Evolutionary conservation across 2,329 filamentous ascomycete species (phyloP).

Genomic region (Aspergillus sp.): DNA sequence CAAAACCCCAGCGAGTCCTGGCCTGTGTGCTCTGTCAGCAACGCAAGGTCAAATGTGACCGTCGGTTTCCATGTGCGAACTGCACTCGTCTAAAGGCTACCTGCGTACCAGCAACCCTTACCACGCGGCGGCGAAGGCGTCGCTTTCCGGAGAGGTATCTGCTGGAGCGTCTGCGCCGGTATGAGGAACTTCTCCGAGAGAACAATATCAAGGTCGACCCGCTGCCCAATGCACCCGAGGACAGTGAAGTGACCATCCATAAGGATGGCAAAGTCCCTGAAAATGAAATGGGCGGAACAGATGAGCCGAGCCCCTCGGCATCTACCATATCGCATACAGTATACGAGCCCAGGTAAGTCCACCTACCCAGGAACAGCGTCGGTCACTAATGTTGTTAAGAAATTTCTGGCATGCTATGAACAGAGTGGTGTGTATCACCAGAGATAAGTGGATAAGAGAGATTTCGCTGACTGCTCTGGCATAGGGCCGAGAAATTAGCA

Average conservation of each 20-base stretch:
- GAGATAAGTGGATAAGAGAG: not conserved
- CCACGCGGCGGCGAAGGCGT: constrained; percentile 54
- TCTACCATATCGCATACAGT: not conserved
- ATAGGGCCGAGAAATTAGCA: not conserved
- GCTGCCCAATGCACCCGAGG: constrained; percentile 44
- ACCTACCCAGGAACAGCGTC: not conserved
- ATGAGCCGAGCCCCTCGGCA: too few species aligned
- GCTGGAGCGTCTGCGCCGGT: constrained; percentile 66
- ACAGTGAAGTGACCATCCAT: constrained; percentile 4
- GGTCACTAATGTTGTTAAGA: constrained; percentile 32
- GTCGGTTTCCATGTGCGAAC: constrained; percentile 68
- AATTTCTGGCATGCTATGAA: constrained; percentile 50
- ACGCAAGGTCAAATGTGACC: constrained; percentile 73
- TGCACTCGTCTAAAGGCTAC: constrained; percentile 63
- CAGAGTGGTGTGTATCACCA: constrained; percentile 35
- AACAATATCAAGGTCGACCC: constrained; percentile 69
- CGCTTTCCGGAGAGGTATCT: constrained; percentile 70
- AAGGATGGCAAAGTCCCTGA: too few species aligned
- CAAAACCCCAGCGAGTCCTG: constrained; percentile 17
- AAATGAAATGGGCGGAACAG: not conserved
- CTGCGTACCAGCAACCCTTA: constrained; percentile 48
- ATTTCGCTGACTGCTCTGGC: constrained; percentile 4
- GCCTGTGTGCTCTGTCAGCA: constrained; percentile 72
- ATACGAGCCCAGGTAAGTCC: constrained; percentile 15
- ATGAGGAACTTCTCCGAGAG: constrained; percentile 65